Base-by-base conservation (phyloP, 2,329 filamentous ascomycete species). In the Sporothrix dimorphospora region DNA sequence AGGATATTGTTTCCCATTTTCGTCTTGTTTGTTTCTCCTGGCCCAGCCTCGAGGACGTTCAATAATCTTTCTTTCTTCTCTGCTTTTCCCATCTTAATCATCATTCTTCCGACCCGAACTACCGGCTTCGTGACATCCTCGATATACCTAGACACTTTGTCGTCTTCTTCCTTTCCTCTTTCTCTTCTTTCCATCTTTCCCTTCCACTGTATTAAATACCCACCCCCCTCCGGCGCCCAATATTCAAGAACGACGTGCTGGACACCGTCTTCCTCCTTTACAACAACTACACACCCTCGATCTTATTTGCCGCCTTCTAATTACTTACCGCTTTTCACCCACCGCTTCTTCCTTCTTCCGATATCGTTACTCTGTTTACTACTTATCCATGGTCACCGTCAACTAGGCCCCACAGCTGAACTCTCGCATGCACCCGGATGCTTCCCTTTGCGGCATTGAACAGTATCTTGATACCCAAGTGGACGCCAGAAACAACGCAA, bases 211-310 rank as follows among this genome's bases (percentile, higher is more conserved):
- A 49, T 66, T 16, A 19, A 49, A 66, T 47, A 66, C 53, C 53
- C 42, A 12, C 21, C 49, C 51, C 9, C 11, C 51, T 4, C 11
- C 34, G 55, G 38, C 53, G 24, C 19, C 19, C 24, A 12, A 51
- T 38, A 42, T 61, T n/a, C 27, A 63, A 21, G 12, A 24, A 61
- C 27, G 47, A 61, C 66, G 63, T 66, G 63, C 63, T 49, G 63
- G 63, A 65, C 63, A 66, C 63, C 24, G 38, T 63, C 38, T 63
- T n/a, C 30, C 30, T 27, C 53, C 16, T 49, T 49, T 57, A 14
- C 55, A 27, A 59, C 30, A 21, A 12, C 55, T n/a, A 38, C 27
- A 27, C 19, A 38, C 19, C 38, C 30, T 42, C 38, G 38, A 42
- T 21, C 38, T 27, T 14, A 16, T 4, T 27, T 65, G 59, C 59